These are phyloP conservation scores for Globisporangium orthogonon DNA, from an alignment of 352 stramenopile species.

Conservation along the genomic window DNA sequence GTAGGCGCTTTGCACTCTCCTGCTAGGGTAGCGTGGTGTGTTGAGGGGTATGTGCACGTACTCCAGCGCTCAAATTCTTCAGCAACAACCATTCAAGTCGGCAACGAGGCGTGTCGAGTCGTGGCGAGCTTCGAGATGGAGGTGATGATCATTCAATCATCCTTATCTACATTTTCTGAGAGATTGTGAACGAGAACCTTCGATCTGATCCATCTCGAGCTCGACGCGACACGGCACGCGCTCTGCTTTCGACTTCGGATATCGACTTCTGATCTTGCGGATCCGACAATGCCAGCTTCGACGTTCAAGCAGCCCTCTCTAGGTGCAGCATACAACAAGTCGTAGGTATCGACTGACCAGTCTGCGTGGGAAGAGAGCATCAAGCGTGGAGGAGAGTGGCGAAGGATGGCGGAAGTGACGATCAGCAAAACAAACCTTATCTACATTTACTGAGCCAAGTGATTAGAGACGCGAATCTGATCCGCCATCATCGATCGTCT, in stretches of 20 bases:
- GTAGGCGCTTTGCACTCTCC: too few relatives aligned
- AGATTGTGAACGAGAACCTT: constrained; percentile 17
- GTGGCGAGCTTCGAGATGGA: constrained; percentile 20
- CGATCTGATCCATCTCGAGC: constrained; percentile 27
- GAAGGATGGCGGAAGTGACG: constrained; percentile 13
- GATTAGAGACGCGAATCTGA: constrained; percentile 17
- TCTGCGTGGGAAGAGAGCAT: too few relatives aligned
- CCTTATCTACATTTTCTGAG: constrained; percentile 73
- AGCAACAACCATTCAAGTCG: too few relatives aligned
- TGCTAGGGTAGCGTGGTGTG: too few relatives aligned
- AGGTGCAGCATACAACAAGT: too few relatives aligned
- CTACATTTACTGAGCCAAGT: constrained; percentile 54
- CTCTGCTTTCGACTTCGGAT: too few relatives aligned
- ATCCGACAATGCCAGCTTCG: too few relatives aligned
- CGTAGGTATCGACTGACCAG: too few relatives aligned
- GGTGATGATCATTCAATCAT: constrained; percentile 56
- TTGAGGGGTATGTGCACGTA: not conserved
- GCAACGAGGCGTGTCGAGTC: not conserved
- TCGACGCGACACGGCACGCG: not conserved
- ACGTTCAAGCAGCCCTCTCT: too few relatives aligned
- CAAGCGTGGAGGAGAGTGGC: too few relatives aligned
- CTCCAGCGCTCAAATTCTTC: not conserved
- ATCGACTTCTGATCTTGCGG: too few relatives aligned
- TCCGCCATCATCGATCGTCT: constrained; percentile 18
- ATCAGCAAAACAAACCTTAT: constrained; percentile 36